Evolutionary conservation across 2,329 filamentous ascomycete genomes (phyloP).

Genomic region (Escovopsis sp.): DNA sequence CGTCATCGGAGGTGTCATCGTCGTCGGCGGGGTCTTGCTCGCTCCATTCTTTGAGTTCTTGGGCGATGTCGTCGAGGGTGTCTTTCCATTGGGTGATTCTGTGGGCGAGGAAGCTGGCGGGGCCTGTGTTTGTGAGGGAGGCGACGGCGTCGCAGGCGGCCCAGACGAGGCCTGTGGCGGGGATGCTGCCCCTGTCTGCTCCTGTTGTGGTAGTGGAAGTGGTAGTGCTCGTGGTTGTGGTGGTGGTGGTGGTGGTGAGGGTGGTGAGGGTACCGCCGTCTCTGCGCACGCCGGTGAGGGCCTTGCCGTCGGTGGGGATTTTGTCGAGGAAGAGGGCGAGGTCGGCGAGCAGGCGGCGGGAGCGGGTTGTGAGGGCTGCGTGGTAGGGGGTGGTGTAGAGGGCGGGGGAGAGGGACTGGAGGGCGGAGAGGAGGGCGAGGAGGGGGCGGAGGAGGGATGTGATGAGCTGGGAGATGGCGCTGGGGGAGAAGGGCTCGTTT

Average conservation of each 20-base stretch:
- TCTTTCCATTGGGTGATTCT: constrained; percentile 63
- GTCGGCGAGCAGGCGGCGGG: constrained; percentile 48
- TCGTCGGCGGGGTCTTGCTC: constrained; percentile 53
- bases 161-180: constrained; percentile 68
- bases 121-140: constrained; percentile 47
- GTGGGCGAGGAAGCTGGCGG: constrained; percentile 52
- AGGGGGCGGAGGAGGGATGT: constrained; percentile 58
- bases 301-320: constrained; percentile 43
- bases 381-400: constrained; percentile 51
- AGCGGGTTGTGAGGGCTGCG: constrained; percentile 43
- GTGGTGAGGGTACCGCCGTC: constrained; percentile 11
- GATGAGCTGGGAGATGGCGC: constrained; percentile 56
- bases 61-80: constrained; percentile 64
- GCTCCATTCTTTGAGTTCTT: constrained; percentile 79
- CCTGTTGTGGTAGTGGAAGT: too few relatives aligned
- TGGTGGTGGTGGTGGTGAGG: too few relatives aligned
- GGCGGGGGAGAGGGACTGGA: constrained; percentile 60
- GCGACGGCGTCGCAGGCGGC: constrained; percentile 62
- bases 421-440: constrained; percentile 52
- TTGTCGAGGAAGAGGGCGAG: constrained; percentile 43
- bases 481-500: constrained; percentile 72
- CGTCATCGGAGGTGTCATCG: constrained; percentile 34
- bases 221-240: too few relatives aligned
- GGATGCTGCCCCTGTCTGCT: constrained; percentile 38
- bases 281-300: constrained; percentile 19